A percentile compares a stretch with the other conserved stretches of the same genome.
phyloP scores from a whole-genome alignment of 805 yeast genomes.

The Brettanomyces bruxellensis region DNA sequence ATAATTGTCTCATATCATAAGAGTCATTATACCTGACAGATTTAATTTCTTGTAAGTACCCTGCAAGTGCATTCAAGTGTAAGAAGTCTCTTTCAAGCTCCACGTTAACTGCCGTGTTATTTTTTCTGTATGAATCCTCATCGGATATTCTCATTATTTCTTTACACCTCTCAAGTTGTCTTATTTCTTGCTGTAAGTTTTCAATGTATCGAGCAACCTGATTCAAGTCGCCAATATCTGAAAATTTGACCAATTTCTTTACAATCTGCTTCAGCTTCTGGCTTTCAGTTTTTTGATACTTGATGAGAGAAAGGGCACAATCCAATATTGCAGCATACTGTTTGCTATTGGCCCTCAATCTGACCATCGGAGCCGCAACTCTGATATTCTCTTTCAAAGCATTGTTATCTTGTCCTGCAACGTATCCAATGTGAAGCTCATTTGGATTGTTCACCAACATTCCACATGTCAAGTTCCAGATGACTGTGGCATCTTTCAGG shows the following conservation, averaged over 20 bases:
- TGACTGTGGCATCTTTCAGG: conserved; percentile 35
- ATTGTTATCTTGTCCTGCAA: conserved; percentile 8
- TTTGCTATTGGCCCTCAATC: conserved; percentile 43
- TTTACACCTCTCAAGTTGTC: conserved; percentile 15
- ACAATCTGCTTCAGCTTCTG: conserved; percentile 31
- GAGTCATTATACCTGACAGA: conserved; percentile 21
- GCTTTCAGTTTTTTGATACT: conserved; percentile 26
- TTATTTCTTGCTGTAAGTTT: conserved; percentile 15
- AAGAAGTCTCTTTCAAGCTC: conserved; percentile 20
- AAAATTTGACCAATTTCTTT: conserved; percentile 23
- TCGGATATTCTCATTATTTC: conserved; percentile 9
- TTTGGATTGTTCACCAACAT: conserved; percentile 43
- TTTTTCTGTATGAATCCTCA: conserved; percentile 3
- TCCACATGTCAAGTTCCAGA: conserved; percentile 46
- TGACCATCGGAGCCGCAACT: conserved; percentile 33
- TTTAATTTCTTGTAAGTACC: conserved; percentile 21
- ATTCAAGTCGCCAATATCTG: conserved; percentile 17
- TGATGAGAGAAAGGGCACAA: conserved; percentile 36
- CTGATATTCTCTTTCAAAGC: conserved; percentile 15
- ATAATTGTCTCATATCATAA: conserved; percentile 43
- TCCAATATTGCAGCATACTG: conserved; percentile 48
- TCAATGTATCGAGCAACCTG: conserved; percentile 12
- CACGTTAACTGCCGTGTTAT: conserved; percentile 13
- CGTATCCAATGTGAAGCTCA: conserved; percentile 33
- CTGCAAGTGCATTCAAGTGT: conserved; percentile 18